Evolutionary conservation across 1,139 yeast species (phyloP).

Genomic region (Yamadazyma friedrichii): DNA sequence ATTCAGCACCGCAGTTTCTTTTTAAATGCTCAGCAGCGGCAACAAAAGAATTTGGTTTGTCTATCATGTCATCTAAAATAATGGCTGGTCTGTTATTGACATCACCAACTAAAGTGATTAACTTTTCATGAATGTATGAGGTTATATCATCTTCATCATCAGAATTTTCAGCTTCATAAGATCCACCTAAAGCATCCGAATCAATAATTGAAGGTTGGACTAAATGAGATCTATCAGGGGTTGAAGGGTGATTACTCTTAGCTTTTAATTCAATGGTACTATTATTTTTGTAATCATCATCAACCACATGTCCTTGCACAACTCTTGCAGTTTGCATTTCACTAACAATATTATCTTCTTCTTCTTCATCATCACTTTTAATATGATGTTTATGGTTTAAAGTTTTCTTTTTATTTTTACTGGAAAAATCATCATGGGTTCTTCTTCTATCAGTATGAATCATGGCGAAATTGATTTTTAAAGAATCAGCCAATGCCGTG

Average conservation of each 20-base stretch:
- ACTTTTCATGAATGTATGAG: constrained; percentile 69
- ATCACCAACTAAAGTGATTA: constrained; percentile 95
- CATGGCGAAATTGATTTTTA: constrained; percentile 97
- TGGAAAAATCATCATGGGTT: constrained; percentile 64
- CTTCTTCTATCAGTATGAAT: constrained; percentile 97
- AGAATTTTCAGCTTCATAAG: constrained; percentile 71
- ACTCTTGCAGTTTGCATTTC: constrained; percentile 96
- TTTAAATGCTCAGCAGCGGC: constrained; percentile 98
- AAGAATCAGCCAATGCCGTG: constrained; percentile 92
- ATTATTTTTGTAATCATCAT: constrained; percentile 58
- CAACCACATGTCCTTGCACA: constrained; percentile 96
- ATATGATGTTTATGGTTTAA: constrained; percentile 24
- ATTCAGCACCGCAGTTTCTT: constrained; percentile 90
- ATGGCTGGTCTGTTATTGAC: constrained; percentile 90
- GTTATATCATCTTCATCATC: constrained; percentile 89
- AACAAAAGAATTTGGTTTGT: constrained; percentile 87
- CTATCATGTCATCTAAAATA: constrained; percentile 94
- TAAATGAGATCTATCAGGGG: constrained; percentile 14
- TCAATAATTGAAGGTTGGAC: constrained; percentile 21
- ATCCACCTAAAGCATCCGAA: constrained; percentile 71
- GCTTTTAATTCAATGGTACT: not conserved
- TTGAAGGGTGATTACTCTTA: not conserved
- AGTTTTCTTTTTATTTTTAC: constrained; percentile 34
- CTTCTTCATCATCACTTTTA: constrained; percentile 42
- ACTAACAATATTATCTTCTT: constrained; percentile 68